Base-by-base conservation (phyloP, 805 yeast species). In the Kluyveromyces lactis region DNA sequence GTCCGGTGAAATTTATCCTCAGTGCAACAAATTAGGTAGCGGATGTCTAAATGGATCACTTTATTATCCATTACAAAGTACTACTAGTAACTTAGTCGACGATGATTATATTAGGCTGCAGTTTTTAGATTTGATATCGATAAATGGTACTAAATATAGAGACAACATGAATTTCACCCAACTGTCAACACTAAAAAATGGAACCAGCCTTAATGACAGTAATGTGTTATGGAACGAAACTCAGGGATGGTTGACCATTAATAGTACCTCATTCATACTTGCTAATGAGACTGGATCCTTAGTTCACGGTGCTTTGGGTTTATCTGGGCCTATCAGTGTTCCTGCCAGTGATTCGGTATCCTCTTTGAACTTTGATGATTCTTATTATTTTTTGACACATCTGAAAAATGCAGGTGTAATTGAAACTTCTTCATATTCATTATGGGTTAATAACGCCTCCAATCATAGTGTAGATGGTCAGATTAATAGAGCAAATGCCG, bases 261-360 rank as follows among this genome's bases (percentile, higher is more conserved):
- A 48, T 2, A 43, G 55, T 29, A 31, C 61, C 8, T 55, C 62
- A 0, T 73, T 75, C 43, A 42, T 71, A 10, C 46, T 49, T 32
- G 64, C 66, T 0, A 64, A 68, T 42, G 50, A 51, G n/a, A 56
- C 73, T 1, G 49, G 53, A 38, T 60, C 61, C 16, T 42, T 53
- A 4, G 51, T 35, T 2, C 40, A 59, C 11, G 79, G 79, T 23
- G 69, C 69, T 0, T 45, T 75, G 7, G 79, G 78, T 5, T 44
- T 74, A 1, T 68, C 71, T n/a, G 63, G 68, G 4, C 31, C 45
- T 11, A 42, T 46, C 4, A 37, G 45, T 7, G 40, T 37, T 17
- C 42, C 49, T 5, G 41, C 50, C n/a, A 50, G 50, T 7, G 31
- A 34, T 9, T 44, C 41, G 13, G 41, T 47, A 2, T 50, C 51